Evolutionary conservation across 805 yeast species (phyloP).

Genomic region (Torulaspora indica): DNA sequence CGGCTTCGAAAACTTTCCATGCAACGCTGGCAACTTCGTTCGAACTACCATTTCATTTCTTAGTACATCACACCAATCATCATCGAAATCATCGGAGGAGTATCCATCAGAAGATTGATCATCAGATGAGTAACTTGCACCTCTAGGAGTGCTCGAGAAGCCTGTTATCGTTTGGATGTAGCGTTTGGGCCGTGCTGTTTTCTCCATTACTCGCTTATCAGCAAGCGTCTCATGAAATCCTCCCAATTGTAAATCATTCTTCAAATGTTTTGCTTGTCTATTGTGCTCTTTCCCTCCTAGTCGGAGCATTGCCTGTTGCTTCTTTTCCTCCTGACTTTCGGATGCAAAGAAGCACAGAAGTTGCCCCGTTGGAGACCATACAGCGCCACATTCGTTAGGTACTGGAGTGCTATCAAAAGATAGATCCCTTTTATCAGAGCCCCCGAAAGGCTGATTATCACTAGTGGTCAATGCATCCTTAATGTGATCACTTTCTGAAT

Average conservation of each 20-base stretch:
- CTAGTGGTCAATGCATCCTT: constrained; percentile 27
- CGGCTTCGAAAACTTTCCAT: constrained; percentile 25
- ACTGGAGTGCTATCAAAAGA: constrained; percentile 77
- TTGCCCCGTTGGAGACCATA: constrained; percentile 76
- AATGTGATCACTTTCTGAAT: constrained; percentile 39
- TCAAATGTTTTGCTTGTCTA: constrained; percentile 16
- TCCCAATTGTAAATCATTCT: constrained; percentile 3
- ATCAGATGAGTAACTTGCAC: constrained; percentile 26
- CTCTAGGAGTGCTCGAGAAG: constrained; percentile 9
- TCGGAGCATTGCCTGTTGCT: constrained; percentile 34
- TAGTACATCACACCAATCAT: constrained; percentile 64
- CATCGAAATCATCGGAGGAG: constrained; percentile 56
- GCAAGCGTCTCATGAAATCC: constrained; percentile 2
- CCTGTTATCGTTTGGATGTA: constrained; percentile 31
- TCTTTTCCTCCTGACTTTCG: constrained; percentile 40
- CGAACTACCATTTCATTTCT: constrained; percentile 50
- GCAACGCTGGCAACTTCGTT: constrained; percentile 49
- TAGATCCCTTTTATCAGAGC: constrained; percentile 17
- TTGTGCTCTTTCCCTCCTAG: constrained; percentile 25
- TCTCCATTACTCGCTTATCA: constrained; percentile 15
- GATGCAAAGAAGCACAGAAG: constrained; percentile 78
- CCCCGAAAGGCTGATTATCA: constrained; percentile 1
- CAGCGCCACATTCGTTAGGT: constrained; percentile 91
- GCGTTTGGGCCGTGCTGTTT: constrained; percentile 30
- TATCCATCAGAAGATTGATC: constrained; percentile 27